phyloP scores from a whole-genome alignment of 2,329 filamentous ascomycete species.

The Trichophyton schoenleinii region DNA sequence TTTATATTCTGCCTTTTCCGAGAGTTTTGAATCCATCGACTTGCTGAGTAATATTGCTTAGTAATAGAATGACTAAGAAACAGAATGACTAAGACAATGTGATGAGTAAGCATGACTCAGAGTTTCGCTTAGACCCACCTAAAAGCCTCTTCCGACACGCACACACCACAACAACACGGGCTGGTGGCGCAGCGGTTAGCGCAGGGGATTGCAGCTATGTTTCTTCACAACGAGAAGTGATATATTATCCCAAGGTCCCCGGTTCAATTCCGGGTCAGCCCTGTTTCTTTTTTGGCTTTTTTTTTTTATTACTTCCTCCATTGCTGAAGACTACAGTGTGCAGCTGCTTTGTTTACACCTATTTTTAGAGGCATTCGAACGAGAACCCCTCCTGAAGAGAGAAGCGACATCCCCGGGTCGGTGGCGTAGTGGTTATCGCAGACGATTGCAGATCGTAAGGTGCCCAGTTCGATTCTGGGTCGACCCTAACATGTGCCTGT shows the following conservation, averaged over 20 bases:
- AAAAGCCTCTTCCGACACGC: not conserved
- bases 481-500: slow-evolving; percentile 8
- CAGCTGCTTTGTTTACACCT: not conserved
- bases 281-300: slow-evolving; percentile 5
- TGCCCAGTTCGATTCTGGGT: slow-evolving; percentile 13
- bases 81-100: not conserved
- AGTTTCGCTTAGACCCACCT: not conserved
- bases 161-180: slow-evolving; percentile 6
- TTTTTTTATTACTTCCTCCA: not conserved
- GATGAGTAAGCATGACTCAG: not conserved
- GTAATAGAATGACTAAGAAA: not conserved
- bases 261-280: slow-evolving; percentile 14
- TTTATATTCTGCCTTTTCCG: too few species aligned
- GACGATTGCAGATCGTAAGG: slow-evolving; percentile 15
- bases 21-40: too few species aligned
- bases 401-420: slow-evolving; percentile 5
- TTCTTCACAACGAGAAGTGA: not conserved
- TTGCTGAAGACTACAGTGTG: too few species aligned
- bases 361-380: not conserved
- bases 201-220: slow-evolving; percentile 12
- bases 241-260: slow-evolving; percentile 12
- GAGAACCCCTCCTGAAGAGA: not conserved
- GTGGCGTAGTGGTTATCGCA: slow-evolving; percentile 14
- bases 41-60: not conserved
- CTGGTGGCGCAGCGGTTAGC: slow-evolving; percentile 14